A percentile compares a stretch with the other conserved stretches of the same genome.
phyloP scores from a whole-genome alignment of 1,139 yeast genomes.

The Hyphopichia burtonii region DNA sequence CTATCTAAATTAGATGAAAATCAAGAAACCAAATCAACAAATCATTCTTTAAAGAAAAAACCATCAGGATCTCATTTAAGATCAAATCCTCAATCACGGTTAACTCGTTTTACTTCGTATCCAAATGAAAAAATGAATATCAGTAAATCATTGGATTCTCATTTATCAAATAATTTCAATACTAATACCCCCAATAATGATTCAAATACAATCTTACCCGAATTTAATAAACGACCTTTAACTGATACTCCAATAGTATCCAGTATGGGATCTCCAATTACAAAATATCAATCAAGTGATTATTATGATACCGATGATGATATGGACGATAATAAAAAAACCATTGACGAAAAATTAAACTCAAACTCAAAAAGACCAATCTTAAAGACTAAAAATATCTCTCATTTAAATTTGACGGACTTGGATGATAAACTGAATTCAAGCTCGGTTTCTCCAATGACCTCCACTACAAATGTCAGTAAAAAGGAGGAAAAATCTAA shows the following conservation, averaged over 20 bases:
- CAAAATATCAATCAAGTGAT: constrained; percentile 31
- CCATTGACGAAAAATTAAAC: neutral
- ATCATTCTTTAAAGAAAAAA: neutral
- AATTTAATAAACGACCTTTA: constrained; percentile 65
- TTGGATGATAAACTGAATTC: constrained; percentile 15
- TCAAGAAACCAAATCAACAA: neutral
- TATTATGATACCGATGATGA: constrained; percentile 17
- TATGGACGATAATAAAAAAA: constrained; percentile 3
- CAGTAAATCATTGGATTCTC: constrained; percentile 32
- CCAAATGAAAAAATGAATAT: constrained; percentile 20
- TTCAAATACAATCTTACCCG: constrained; percentile 37
- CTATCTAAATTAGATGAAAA: neutral
- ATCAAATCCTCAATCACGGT: neutral
- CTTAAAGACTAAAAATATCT: constrained; percentile 24
- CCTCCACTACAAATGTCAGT: constrained; percentile 3
- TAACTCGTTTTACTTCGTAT: constrained; percentile 12
- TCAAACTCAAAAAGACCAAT: neutral
- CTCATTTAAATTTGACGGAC: constrained; percentile 43
- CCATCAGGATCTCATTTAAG: neutral
- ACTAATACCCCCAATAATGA: constrained; percentile 1
- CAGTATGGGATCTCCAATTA: constrained; percentile 51
- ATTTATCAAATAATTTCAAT: constrained; percentile 19
- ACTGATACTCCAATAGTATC: constrained; percentile 73
- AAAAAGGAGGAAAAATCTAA: neutral
- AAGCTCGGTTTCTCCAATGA: constrained; percentile 13